phyloP scores from a whole-genome alignment of 306 rosid species.

The Herpetospermum pedunculosum region DNA sequence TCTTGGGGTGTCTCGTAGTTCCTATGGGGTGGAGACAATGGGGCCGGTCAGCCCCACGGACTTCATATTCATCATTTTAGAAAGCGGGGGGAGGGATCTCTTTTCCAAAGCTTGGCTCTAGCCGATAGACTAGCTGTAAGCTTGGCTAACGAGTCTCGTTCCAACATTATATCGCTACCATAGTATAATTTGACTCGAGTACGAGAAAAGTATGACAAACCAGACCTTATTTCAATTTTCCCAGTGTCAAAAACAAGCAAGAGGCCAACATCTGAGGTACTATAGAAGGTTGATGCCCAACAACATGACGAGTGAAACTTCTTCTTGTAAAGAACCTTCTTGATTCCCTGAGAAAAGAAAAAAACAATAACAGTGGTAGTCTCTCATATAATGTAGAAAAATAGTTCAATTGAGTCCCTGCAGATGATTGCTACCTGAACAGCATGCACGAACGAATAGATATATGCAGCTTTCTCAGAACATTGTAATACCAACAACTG shows the following conservation, averaged over 20 bases:
- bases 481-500: conserved; percentile 45
- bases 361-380: not conserved
- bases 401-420: not conserved
- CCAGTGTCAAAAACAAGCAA: conserved; percentile 50
- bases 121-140: too few relatives aligned
- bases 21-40: too few relatives aligned
- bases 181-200: not conserved
- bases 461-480: conserved; percentile 74
- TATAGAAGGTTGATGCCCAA: conserved; percentile 71
- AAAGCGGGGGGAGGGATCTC: too few relatives aligned
- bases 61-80: too few relatives aligned
- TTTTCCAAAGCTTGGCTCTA: too few relatives aligned
- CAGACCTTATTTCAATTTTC: conserved; percentile 67
- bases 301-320: conserved; percentile 68
- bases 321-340: conserved; percentile 76
- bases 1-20: too few relatives aligned
- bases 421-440: conserved; percentile 39
- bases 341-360: conserved; percentile 58
- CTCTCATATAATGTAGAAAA: conserved; percentile 12
- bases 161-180: too few relatives aligned
- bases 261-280: conserved; percentile 35
- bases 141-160: too few relatives aligned
- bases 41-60: too few relatives aligned
- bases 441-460: conserved; percentile 63
- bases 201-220: not conserved